Evolutionary conservation across 2,329 filamentous ascomycete genomes (phyloP), one percentile per base, ranked within the genome.

Genomic region (Hymenotorrendiella dingleyae): DNA sequence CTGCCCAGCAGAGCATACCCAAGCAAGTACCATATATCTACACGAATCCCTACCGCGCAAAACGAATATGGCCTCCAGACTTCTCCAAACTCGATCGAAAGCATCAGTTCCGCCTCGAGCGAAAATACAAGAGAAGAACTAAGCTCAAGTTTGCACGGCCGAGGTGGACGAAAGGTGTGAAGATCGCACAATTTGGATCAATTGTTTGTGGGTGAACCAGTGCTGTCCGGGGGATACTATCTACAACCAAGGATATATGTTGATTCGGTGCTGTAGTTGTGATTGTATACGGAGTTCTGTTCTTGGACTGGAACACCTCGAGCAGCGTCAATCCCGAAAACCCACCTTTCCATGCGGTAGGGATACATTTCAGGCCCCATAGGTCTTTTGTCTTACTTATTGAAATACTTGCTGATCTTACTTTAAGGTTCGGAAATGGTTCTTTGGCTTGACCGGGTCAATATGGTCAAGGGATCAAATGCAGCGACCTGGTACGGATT

Each of bases 61-160:
- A 85, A 64, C 85, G 83, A 60, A 68, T 78, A 51, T 91, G 86
- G 86, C 86, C 86, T 44, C 86, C 86, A 10, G 80, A 89, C 63
- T 85, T 91, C 64, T 67, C 72, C 49, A 75, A 78, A 59, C 73
- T 91, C 46, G 78, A 78, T 27, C 67, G 72, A 35, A 84, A 84
- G 62, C 79, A 89, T 58, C 82, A 90, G 64, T 84, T 90, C 60
- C 74, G 80, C 32, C 82, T 88, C 54, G 86, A 91, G 69, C 80
- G 84, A 62, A 82, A 84, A 59, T 90, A 84, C 66, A 84, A 87
- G 65, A 73, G 86, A 40, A 74, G 86, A 41, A 64, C 84, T 20
- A 71, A 73, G 45, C 64, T 85, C 53, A 76, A 78, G 54, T 76
- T 74, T 58, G 71, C 73, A 29, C 68, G 80, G 17, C 82, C 83